phyloP scores from a whole-genome alignment of 768 basidiomycete genomes.

The Mrakia frigida region DNA sequence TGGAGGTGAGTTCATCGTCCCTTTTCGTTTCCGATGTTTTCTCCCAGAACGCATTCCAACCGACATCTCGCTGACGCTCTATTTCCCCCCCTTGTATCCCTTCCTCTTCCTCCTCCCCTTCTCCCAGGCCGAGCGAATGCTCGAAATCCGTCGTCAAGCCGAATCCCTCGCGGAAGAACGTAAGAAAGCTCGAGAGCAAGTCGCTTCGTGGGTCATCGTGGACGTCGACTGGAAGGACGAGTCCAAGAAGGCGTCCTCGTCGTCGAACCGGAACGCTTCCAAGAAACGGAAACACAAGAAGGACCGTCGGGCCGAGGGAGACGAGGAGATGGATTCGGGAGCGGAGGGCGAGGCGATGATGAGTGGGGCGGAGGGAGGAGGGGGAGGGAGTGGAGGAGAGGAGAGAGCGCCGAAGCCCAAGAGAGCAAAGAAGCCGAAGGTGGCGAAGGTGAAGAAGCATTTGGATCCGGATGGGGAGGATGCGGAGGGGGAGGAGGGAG shows the following conservation, averaged over 20 bases:
- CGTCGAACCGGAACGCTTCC: background rate
- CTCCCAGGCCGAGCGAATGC: constrained; percentile 37
- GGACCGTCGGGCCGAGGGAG: constrained; percentile 44
- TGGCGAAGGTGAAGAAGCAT: constrained; percentile 31
- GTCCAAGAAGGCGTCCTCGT: constrained; percentile 60
- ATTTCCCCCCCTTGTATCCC: background rate
- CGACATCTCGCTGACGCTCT: background rate
- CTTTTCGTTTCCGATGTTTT: background rate
- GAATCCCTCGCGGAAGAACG: constrained; percentile 78
- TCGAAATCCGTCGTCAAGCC: constrained; percentile 58
- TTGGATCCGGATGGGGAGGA: constrained; percentile 30
- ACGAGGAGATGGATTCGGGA: constrained; percentile 40
- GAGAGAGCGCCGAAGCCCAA: constrained; percentile 7
- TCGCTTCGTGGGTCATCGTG: constrained; percentile 38
- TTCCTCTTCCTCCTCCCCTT: constrained; percentile 23
- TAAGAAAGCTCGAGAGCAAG: constrained; percentile 49
- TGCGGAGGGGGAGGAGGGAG: background rate
- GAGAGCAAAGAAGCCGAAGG: constrained; percentile 44
- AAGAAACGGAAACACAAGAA: constrained; percentile 52
- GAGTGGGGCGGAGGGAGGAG: constrained; percentile 38
- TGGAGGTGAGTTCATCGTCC: constrained; percentile 54
- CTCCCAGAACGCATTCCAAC: background rate
- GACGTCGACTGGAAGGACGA: constrained; percentile 62
- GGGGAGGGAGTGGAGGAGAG: constrained; percentile 48
- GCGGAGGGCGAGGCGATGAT: constrained; percentile 54